Evolutionary conservation across 345 rosid genomes (phyloP).

Genomic region (Chamaenerion angustifolium): DNA sequence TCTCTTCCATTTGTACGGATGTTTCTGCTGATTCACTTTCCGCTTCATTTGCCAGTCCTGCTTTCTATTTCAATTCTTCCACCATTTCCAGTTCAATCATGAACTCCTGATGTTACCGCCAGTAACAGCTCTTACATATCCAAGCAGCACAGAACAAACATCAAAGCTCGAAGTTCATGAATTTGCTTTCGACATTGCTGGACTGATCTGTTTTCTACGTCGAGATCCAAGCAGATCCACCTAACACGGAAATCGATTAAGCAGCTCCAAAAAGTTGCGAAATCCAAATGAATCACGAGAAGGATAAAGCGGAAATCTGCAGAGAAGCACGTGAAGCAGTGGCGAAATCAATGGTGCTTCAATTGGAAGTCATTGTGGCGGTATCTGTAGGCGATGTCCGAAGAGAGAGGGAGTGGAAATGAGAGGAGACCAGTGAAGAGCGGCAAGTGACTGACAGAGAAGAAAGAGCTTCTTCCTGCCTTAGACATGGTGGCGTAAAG

Average conservation of each 20-base stretch:
- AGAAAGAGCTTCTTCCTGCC: neutral
- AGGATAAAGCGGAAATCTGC: neutral
- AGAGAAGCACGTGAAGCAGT: slow-evolving; percentile 1
- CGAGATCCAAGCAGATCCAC: slow-evolving; percentile 4
- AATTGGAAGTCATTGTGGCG: neutral
- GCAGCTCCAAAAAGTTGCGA: neutral
- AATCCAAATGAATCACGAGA: slow-evolving; percentile 3
- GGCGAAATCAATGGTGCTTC: neutral
- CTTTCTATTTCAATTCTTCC: slow-evolving; percentile 1
- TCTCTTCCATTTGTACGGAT: slow-evolving; percentile 56
- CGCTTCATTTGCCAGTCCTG: slow-evolving; percentile 44
- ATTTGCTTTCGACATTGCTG: neutral
- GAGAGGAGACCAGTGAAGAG: neutral
- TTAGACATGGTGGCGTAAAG: slow-evolving; percentile 7
- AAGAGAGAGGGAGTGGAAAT: neutral
- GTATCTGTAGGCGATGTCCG: neutral
- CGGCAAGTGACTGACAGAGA: neutral
- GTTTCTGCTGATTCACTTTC: slow-evolving; percentile 39
- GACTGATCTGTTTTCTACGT: neutral
- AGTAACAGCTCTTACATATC: neutral
- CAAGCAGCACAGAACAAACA: neutral
- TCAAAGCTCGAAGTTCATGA: neutral
- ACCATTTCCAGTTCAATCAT: neutral
- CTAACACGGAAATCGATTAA: neutral
- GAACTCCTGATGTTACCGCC: neutral